A percentile compares a stretch with the other conserved stretches of the same genome.
These are phyloP conservation scores for Zanthoxylum bungeanum DNA, from an alignment of 345 rosid species.

Conservation along the genomic window DNA sequence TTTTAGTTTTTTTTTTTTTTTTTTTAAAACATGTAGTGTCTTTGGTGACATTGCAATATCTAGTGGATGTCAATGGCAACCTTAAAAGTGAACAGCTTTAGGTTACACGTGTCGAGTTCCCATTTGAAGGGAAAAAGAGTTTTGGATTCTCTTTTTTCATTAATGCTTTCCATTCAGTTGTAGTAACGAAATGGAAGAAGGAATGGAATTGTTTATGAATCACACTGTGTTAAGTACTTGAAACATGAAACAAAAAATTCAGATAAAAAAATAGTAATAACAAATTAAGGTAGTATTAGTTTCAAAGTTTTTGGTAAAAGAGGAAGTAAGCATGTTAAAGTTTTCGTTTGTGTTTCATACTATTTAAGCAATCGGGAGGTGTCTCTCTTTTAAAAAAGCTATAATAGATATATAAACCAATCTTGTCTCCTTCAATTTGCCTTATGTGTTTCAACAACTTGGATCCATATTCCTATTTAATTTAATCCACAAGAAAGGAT, in stretches of 20 bases:
- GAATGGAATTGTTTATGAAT: neutral
- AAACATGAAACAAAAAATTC: neutral
- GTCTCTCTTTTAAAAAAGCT: neutral
- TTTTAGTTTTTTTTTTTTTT: neutral
- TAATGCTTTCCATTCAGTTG: neutral
- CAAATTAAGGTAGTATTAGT: too few species aligned
- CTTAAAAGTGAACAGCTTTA: constrained; percentile 1
- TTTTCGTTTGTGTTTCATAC: too few species aligned
- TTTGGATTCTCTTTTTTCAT: neutral
- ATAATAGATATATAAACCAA: neutral
- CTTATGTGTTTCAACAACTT: neutral
- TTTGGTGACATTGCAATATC: constrained; percentile 4
- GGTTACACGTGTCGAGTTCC: constrained; percentile 10
- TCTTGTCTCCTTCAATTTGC: too few species aligned
- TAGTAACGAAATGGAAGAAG: neutral
- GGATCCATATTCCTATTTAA: neutral
- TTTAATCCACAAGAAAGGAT: neutral
- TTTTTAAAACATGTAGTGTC: neutral
- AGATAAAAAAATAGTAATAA: neutral
- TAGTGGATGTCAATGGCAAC: constrained; percentile 16
- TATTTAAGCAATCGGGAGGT: too few species aligned
- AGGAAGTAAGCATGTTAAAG: too few species aligned
- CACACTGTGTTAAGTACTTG: neutral
- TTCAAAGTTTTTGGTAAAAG: neutral
- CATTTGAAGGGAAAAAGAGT: neutral